Evolutionary conservation across 768 basidiomycete genomes (phyloP).

Genomic region (Trichaptum fuscoviolaceum): DNA sequence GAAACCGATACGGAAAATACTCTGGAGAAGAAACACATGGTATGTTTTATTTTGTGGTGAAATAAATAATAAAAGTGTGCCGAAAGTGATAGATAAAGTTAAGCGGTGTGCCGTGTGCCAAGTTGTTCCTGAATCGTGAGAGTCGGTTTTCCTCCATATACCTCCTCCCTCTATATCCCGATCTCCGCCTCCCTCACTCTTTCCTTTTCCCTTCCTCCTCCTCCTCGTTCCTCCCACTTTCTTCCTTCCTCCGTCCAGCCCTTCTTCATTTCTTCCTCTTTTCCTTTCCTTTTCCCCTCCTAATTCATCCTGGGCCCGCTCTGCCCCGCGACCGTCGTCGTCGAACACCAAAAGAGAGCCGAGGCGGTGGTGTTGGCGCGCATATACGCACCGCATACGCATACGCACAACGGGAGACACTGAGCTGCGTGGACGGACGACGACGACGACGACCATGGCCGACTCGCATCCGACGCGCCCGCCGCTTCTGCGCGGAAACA

Average conservation of each 20-base stretch:
- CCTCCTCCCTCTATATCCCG: background rate
- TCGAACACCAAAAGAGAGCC: background rate
- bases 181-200: background rate
- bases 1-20: too few species aligned
- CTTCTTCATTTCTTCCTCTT: background rate
- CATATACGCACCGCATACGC: background rate
- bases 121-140: background rate
- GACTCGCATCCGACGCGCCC: background rate
- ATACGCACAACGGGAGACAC: background rate
- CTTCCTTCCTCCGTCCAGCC: too few species aligned
- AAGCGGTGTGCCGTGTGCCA: slow-evolving; percentile 1
- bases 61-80: background rate
- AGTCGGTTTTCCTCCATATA: background rate
- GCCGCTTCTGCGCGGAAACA: slow-evolving; percentile 3
- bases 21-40: too few species aligned
- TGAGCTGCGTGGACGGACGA: too few species aligned
- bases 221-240: background rate
- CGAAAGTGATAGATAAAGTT: slow-evolving; percentile 1
- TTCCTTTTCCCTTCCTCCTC: background rate
- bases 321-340: background rate
- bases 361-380: background rate
- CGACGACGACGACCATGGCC: background rate
- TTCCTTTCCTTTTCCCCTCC: too few species aligned
- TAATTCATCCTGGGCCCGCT: too few species aligned
- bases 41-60: background rate